Percentiles rank a stretch among this genome's conserved stretches.
Conservation (phyloP, 345 rosid species). For the Gossypium thurberi region DNA sequence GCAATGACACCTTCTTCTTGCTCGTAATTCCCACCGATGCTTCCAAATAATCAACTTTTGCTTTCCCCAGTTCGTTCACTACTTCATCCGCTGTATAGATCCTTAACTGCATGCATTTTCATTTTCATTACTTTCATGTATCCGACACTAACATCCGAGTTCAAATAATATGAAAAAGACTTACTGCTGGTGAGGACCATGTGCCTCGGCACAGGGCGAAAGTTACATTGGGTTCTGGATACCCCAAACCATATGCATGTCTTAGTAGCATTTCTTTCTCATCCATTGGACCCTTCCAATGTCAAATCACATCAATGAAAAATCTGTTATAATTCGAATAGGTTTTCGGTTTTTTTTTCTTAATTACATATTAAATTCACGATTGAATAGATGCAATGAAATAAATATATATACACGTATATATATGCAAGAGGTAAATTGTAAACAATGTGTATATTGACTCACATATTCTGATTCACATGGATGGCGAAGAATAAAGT, state of each 20-base stretch:
- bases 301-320: background rate
- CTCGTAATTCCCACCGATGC: constrained; percentile 68
- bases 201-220: constrained; percentile 90
- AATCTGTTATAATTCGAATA: too few species aligned
- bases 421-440: background rate
- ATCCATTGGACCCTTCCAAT: constrained; percentile 44
- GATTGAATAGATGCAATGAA: too few species aligned
- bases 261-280: constrained; percentile 76
- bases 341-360: too few species aligned
- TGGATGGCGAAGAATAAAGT: constrained; percentile 85
- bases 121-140: background rate
- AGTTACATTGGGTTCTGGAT: constrained; percentile 79
- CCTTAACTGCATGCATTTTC: constrained; percentile 44
- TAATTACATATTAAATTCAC: too few species aligned
- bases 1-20: constrained; percentile 76
- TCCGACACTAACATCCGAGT: background rate
- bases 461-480: constrained; percentile 58
- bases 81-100: constrained; percentile 66
- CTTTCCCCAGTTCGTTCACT: constrained; percentile 63
- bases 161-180: constrained; percentile 13
- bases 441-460: background rate
- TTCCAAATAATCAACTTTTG: constrained; percentile 74
- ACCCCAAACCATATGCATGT: constrained; percentile 80
- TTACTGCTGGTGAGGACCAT: constrained; percentile 94
- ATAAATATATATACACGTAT: too few species aligned